These are phyloP conservation scores for Xanthoceras sorbifolium DNA, from an alignment of 345 rosid species.

Conservation along the genomic window DNA sequence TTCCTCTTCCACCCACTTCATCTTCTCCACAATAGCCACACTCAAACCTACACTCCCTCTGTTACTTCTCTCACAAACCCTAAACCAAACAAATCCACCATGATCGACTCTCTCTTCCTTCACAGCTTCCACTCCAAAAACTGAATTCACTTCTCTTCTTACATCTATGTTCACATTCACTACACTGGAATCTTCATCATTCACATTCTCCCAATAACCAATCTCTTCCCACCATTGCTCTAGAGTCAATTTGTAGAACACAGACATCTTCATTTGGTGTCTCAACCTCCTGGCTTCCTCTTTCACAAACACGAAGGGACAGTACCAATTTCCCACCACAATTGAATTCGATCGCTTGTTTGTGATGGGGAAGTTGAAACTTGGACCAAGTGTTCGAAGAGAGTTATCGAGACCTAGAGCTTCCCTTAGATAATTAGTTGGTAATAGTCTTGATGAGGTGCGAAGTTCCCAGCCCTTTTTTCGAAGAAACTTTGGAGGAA, in stretches of 20 bases:
- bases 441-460: constrained; percentile 41
- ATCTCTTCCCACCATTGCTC: constrained; percentile 76
- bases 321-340: constrained; percentile 75
- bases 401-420: constrained; percentile 66
- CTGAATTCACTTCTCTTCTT: constrained; percentile 41
- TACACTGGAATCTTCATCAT: constrained; percentile 15
- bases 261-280: constrained; percentile 56
- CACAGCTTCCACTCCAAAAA: constrained; percentile 48
- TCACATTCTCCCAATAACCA: constrained; percentile 37
- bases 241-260: constrained; percentile 59
- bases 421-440: constrained; percentile 40
- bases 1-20: constrained; percentile 64
- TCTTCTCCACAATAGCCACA: constrained; percentile 61
- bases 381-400: constrained; percentile 55
- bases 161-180: constrained; percentile 42
- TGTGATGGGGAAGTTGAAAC: constrained; percentile 41
- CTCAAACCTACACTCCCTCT: constrained; percentile 51
- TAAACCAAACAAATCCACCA: constrained; percentile 63
- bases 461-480: constrained; percentile 64
- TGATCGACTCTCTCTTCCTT: constrained; percentile 32
- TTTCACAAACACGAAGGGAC: constrained; percentile 67
- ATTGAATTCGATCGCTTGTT: constrained; percentile 38
- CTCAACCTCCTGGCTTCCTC: constrained; percentile 46
- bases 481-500: constrained; percentile 60
- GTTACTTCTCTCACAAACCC: constrained; percentile 21